Percentiles rank a stretch among this genome's conserved stretches.
phyloP scores from a whole-genome alignment of 192 early-diverging fungal genomes.

The Rhizophagus clarus region DNA sequence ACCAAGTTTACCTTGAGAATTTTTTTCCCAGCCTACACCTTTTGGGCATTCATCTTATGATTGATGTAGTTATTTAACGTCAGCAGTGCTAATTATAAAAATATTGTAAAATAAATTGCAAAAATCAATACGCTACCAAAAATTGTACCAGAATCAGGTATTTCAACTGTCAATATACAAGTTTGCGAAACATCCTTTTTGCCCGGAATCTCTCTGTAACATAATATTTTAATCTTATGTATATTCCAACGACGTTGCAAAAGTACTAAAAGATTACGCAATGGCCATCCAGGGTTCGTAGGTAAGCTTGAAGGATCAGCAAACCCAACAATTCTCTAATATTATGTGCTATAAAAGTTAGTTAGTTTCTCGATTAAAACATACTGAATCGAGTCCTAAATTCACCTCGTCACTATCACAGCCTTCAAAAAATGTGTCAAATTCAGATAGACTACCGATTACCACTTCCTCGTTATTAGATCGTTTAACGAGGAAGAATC shows the following conservation, averaged over 20 bases:
- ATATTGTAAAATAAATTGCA: neutral
- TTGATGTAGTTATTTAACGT: neutral
- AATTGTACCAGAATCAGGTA: slow-evolving; percentile 38
- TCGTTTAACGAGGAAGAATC: slow-evolving; percentile 43
- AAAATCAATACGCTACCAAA: neutral
- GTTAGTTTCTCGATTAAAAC: neutral
- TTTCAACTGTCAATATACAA: slow-evolving; percentile 49
- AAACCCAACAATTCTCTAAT: slow-evolving; percentile 71
- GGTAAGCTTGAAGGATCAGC: slow-evolving; percentile 83
- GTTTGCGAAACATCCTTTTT: slow-evolving; percentile 48
- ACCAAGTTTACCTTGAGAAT: slow-evolving; percentile 71
- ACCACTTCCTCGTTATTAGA: slow-evolving; percentile 23
- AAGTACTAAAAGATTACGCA: slow-evolving; percentile 83
- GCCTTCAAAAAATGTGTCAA: slow-evolving; percentile 53
- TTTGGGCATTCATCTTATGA: slow-evolving; percentile 53
- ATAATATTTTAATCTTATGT: slow-evolving; percentile 57
- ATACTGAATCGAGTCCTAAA: neutral
- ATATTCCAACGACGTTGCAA: slow-evolving; percentile 58
- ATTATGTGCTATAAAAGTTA: neutral
- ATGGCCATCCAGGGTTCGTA: slow-evolving; percentile 86
- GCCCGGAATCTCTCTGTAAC: slow-evolving; percentile 60
- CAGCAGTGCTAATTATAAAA: neutral
- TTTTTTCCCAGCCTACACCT: slow-evolving; percentile 93
- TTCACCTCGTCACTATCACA: slow-evolving; percentile 38
- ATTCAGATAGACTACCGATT: slow-evolving; percentile 56